Evolutionary conservation across 306 rosid species (phyloP).

Genomic region (Rosa persica): DNA sequence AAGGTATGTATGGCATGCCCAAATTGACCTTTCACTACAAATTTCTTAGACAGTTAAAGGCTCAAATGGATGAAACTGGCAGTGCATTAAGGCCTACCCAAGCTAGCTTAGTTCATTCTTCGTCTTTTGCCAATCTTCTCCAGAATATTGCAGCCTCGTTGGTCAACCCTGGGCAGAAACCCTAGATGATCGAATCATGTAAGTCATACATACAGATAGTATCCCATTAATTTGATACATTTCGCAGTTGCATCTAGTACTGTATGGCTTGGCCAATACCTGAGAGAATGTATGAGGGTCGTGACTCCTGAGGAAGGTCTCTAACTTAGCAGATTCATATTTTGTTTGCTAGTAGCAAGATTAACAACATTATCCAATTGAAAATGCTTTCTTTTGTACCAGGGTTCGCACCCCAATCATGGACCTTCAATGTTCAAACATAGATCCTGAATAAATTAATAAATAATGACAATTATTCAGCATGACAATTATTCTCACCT

Average conservation of each 20-base stretch:
- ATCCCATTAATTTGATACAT: neutral
- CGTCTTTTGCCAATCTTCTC: conserved; percentile 6
- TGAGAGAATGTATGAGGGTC: neutral
- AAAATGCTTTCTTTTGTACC: neutral
- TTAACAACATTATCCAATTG: neutral
- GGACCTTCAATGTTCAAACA: neutral
- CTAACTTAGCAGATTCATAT: neutral
- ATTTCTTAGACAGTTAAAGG: neutral
- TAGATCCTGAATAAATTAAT: neutral
- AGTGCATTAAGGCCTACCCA: conserved; percentile 11
- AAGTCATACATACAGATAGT: neutral
- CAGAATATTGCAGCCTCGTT: neutral
- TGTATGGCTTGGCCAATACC: neutral
- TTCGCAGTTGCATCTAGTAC: neutral
- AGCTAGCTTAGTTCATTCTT: neutral
- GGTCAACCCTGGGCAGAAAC: neutral
- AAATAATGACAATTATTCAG: neutral
- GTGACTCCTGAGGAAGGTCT: neutral
- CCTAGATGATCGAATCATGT: neutral
- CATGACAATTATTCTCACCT: neutral
- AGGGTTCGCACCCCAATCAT: conserved; percentile 5
- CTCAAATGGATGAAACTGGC: neutral
- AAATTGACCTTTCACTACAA: conserved; percentile 5
- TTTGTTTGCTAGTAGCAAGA: conserved; percentile 11
- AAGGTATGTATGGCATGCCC: conserved; percentile 1